phyloP scores from a whole-genome alignment of 2,329 filamentous ascomycete species.

The Trichophyton simii region DNA sequence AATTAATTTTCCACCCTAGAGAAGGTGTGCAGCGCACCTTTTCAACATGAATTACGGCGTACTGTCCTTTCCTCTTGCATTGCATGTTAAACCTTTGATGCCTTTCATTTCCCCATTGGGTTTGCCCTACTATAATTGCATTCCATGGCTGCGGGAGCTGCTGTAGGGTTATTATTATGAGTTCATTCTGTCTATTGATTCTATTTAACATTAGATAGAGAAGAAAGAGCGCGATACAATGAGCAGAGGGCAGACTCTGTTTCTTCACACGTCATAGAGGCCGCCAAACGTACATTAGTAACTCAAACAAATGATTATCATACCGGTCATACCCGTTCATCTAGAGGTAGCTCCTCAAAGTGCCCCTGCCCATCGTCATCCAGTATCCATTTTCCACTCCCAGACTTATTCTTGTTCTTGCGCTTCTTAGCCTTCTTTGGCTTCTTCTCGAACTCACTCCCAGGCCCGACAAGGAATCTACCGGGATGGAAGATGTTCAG shows the following conservation, averaged over 20 bases:
- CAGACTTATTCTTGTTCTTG: conserved; percentile 4
- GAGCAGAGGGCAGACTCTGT: background rate
- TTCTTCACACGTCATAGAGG: background rate
- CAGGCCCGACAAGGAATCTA: conserved; percentile 20
- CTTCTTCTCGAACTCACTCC: conserved; percentile 21
- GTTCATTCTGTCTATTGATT: background rate
- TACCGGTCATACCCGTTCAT: background rate
- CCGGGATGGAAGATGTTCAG: conserved; percentile 31
- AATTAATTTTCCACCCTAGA: background rate
- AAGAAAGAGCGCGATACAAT: background rate
- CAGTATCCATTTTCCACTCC: background rate
- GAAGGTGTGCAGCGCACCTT: background rate
- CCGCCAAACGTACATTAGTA: background rate
- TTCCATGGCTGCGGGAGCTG: background rate
- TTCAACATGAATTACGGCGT: background rate
- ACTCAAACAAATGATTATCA: background rate
- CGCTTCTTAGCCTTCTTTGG: conserved; percentile 10
- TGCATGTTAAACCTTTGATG: background rate
- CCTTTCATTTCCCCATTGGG: background rate
- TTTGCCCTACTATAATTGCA: background rate
- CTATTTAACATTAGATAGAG: background rate
- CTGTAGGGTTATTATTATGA: background rate
- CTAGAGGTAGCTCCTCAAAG: background rate
- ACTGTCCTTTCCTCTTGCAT: background rate
- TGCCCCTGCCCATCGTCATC: background rate